Conservation (phyloP, 345 rosid genomes). For the Microthlaspi erraticum region DNA sequence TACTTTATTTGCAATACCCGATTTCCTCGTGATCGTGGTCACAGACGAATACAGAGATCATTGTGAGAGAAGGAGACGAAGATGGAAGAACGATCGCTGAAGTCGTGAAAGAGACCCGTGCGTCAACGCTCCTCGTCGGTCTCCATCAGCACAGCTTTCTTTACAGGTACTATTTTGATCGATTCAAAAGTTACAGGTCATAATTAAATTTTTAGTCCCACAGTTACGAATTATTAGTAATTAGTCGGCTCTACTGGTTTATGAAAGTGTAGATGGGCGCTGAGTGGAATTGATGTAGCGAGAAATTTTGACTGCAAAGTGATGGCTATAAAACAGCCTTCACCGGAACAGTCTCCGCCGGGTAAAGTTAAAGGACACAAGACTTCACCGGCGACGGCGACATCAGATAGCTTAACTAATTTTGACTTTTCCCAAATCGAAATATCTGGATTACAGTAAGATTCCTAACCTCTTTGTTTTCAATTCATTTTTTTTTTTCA, state of each 20-base stretch:
- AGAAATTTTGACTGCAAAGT: conserved; percentile 62
- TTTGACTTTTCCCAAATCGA: conserved; percentile 77
- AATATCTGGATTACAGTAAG: conserved; percentile 62
- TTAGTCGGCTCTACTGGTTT: neutral
- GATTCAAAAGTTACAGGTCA: conserved; percentile 18
- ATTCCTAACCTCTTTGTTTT: conserved; percentile 17
- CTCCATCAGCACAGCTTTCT: conserved; percentile 92
- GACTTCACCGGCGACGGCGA: conserved; percentile 1
- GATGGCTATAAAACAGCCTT: conserved; percentile 65
- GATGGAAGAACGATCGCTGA: conserved; percentile 69
- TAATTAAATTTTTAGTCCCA: neutral
- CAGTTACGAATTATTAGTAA: neutral
- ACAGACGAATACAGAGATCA: conserved; percentile 79
- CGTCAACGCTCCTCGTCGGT: conserved; percentile 82
- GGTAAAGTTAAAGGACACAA: conserved; percentile 29
- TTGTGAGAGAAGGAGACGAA: conserved; percentile 84
- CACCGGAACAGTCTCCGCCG: conserved; percentile 31
- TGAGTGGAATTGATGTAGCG: conserved; percentile 52
- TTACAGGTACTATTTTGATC: conserved; percentile 58
- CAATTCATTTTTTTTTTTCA: neutral
- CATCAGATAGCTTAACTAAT: conserved; percentile 53
- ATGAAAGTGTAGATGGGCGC: conserved; percentile 56
- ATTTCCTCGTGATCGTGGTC: neutral
- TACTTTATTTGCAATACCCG: neutral
- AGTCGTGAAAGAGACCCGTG: conserved; percentile 76